A percentile compares a stretch with the other conserved stretches of the same genome.
Conservation (phyloP, 768 basidiomycete genomes). For the Boletus fagicola region DNA sequence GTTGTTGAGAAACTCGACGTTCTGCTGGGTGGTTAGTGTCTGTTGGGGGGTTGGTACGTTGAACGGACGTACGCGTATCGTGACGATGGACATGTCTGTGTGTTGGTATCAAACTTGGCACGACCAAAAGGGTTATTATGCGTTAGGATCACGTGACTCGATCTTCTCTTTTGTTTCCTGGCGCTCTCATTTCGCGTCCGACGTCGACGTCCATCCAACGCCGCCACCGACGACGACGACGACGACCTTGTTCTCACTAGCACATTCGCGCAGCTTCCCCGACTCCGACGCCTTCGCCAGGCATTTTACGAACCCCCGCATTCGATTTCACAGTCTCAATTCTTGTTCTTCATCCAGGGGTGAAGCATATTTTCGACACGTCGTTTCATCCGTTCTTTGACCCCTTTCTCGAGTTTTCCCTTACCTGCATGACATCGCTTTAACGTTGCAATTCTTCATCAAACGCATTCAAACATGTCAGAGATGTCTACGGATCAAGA, state of each 20-base stretch:
- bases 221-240: slow-evolving; percentile 8
- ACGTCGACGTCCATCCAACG: slow-evolving; percentile 10
- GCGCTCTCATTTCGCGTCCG: slow-evolving; percentile 20
- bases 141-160: slow-evolving; percentile 1
- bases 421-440: slow-evolving; percentile 21
- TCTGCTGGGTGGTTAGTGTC: slow-evolving; percentile 42
- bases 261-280: background rate
- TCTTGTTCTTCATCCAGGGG: slow-evolving; percentile 10
- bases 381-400: background rate
- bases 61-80: slow-evolving; percentile 53
- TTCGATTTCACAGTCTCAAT: slow-evolving; percentile 3
- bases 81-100: slow-evolving; percentile 60
- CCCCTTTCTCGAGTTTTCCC: background rate
- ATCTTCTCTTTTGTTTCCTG: slow-evolving; percentile 17
- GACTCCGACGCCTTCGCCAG: background rate
- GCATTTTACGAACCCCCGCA: background rate
- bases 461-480: slow-evolving; percentile 17
- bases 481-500: slow-evolving; percentile 28
- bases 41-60: background rate
- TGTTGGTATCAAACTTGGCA: too few species aligned
- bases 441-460: slow-evolving; percentile 11
- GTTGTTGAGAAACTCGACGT: slow-evolving; percentile 90
- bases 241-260: background rate
- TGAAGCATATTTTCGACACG: slow-evolving; percentile 9
- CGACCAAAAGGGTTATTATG: too few species aligned